Percentiles rank a stretch among this genome's conserved stretches.
Evolutionary conservation across 2,329 filamentous ascomycete species (phyloP).

Genomic region (Fusarium coicis): DNA sequence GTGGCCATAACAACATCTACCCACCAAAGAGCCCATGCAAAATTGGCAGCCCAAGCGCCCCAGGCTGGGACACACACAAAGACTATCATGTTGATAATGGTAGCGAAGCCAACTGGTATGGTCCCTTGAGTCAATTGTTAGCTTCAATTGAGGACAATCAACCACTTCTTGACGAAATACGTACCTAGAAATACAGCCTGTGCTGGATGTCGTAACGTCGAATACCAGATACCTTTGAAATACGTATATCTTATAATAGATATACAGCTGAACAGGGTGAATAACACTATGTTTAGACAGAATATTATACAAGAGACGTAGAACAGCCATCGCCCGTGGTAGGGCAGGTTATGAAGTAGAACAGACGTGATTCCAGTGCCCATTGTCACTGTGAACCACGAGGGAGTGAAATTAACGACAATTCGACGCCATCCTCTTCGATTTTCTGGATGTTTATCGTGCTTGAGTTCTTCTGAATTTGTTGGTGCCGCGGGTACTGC

Average conservation of each 20-base stretch:
- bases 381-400: conserved; percentile 62
- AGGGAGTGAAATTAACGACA: conserved; percentile 18
- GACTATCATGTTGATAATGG: conserved; percentile 69
- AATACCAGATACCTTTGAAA: conserved; percentile 69
- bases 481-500: neutral
- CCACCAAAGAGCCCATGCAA: conserved; percentile 66
- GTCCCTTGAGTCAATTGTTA: conserved; percentile 59
- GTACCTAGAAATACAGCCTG: conserved; percentile 56
- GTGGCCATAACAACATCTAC: conserved; percentile 59
- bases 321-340: conserved; percentile 63
- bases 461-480: neutral
- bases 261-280: conserved; percentile 60
- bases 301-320: conserved; percentile 68
- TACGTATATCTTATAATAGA: conserved; percentile 66
- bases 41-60: conserved; percentile 61
- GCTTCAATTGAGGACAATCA: neutral
- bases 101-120: conserved; percentile 71
- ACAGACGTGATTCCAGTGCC: conserved; percentile 72
- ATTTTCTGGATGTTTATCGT: neutral
- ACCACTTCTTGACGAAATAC: neutral
- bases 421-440: conserved; percentile 28
- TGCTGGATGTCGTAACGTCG: conserved; percentile 70
- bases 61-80: conserved; percentile 66
- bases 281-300: conserved; percentile 64
- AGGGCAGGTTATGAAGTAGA: conserved; percentile 67